Evolutionary conservation across 352 stramenopile species (phyloP), one percentile per base, ranked within the genome.

Genomic region (Pythium aristosporum): DNA sequence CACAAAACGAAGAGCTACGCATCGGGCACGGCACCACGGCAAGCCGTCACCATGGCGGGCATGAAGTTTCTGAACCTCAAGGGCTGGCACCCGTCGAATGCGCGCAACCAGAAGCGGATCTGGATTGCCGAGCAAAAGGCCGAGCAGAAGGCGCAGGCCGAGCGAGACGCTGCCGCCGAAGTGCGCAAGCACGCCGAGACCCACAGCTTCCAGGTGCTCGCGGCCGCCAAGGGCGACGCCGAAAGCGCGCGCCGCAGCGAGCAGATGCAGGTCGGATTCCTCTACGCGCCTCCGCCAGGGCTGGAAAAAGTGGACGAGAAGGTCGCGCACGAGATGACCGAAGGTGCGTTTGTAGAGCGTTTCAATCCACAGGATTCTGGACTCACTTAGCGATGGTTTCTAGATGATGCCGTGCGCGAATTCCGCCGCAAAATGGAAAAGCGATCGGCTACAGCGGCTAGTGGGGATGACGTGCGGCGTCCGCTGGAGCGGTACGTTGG

Each of bases 11-110:
- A 41, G 18, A 54, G 28, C 48, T 41, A n/a, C 48, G 25, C 5
- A 30, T 30, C 25, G 5, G 3, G 25, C 25, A 30, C n/a, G n/a
- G n/a, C n/a, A n/a, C n/a, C n/a, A n/a, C n/a, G n/a, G 18, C 28
- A 37, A 2, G 28, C 7, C 7, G n/a, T 16, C 46, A 64, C 49
- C 28, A 91, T 91, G 82, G 87, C 77, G 63, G 87, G 79, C 63
- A 75, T 92, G 66, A 80, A 90, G 53, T 96, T 96, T 72, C 75
- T 96, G 10, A 81, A 88, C 48, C 73, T 88, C 48, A 96, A 96
- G 74, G 72, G 76, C 7, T 96, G 72, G 71, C 87, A 96, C 58
- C 87, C 87, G 21, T 80, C 75, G 18, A 92, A 74, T 63, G 85
- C 91, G 63, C 69, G 74, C 50, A 96, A 96, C 71, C 87, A 96